Conservation (phyloP, 1,284 basidiomycete genomes). For the Cryptococcus sp. region DNA sequence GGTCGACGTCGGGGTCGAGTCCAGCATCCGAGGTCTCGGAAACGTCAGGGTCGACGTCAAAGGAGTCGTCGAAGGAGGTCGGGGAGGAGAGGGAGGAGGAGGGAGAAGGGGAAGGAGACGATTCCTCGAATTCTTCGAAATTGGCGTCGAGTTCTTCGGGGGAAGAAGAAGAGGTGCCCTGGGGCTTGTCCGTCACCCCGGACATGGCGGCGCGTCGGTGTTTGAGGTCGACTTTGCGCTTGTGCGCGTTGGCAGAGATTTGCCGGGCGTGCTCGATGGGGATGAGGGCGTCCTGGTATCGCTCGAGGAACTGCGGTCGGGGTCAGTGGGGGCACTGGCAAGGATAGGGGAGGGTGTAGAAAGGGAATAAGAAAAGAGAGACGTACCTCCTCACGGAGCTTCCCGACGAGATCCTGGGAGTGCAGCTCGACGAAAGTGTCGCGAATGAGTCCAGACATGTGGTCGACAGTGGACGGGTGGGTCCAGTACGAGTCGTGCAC, state of each 20-base stretch:
- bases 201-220: constrained; percentile 18
- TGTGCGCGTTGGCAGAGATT: constrained; percentile 12
- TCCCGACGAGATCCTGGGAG: constrained; percentile 72
- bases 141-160: no score
- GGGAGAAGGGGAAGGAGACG: no score
- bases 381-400: constrained; percentile 52
- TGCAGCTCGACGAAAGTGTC: constrained; percentile 93
- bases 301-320: constrained; percentile 63
- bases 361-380: not conserved
- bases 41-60: constrained; percentile 33
- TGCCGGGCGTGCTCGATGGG: constrained; percentile 54
- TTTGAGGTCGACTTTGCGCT: constrained; percentile 11
- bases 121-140: no score
- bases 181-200: constrained; percentile 20
- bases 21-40: constrained; percentile 19
- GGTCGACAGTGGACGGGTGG: constrained; percentile 81
- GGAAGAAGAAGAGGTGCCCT: constrained; percentile 16
- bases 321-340: no score
- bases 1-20: not conserved
- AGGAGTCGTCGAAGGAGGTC: constrained; percentile 17
- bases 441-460: constrained; percentile 85
- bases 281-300: constrained; percentile 72
- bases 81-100: no score
- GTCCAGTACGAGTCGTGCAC: constrained; percentile 99
- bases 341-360: not conserved